Conservation (phyloP, 805 yeast species). For the Yarrowia sp. region DNA sequence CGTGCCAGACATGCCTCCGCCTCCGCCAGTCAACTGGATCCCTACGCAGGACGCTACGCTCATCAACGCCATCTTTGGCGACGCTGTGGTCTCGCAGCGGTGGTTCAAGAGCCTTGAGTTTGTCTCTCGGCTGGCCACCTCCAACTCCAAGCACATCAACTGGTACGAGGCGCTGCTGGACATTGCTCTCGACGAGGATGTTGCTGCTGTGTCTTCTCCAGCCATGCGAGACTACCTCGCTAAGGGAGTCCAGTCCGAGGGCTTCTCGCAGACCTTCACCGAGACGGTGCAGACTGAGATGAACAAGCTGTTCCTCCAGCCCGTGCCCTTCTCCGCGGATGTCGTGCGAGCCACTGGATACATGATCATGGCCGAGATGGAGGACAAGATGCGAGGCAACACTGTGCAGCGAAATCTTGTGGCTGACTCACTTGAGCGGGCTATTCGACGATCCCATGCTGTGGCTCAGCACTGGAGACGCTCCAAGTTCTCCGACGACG, state of each 20-base stretch:
- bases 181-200: conserved; percentile 3
- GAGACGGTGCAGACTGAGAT: neutral
- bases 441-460: neutral
- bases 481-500: neutral
- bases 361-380: conserved; percentile 24
- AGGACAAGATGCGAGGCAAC: conserved; percentile 12
- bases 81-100: neutral
- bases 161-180: conserved; percentile 13
- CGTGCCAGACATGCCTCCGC: neutral
- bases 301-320: conserved; percentile 4
- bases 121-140: neutral
- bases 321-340: neutral
- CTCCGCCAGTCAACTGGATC: conserved; percentile 7
- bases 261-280: neutral
- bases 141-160: conserved; percentile 1
- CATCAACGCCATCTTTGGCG: conserved; percentile 6
- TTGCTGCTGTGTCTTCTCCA: neutral
- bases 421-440: neutral
- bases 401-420: neutral
- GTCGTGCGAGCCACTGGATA: neutral
- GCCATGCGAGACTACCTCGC: conserved; percentile 6
- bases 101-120: conserved; percentile 8
- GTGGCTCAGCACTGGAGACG: conserved; percentile 17
- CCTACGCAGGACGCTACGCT: conserved; percentile 1
- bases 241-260: neutral